Conservation (phyloP, 164 flowering plant species). For the Tetracentron sinense region DNA sequence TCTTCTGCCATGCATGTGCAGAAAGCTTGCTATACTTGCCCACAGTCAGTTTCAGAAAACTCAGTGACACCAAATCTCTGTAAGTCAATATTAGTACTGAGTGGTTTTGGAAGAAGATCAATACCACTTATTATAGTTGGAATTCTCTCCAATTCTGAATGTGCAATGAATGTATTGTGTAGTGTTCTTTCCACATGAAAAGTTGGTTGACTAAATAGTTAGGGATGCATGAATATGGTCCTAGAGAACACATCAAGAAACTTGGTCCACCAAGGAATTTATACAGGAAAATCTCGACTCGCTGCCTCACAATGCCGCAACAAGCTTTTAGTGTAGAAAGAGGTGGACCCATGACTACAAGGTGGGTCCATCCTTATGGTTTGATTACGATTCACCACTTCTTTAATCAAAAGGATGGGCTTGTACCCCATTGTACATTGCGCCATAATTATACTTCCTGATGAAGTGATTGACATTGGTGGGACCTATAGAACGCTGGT, state of each 20-base stretch:
- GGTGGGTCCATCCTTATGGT: neutral
- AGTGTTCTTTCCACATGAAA: neutral
- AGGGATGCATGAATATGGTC: neutral
- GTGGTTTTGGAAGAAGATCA: neutral
- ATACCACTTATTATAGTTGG: neutral
- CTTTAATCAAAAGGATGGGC: no score
- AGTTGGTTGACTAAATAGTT: neutral
- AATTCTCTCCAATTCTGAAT: neutral
- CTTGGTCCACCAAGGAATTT: neutral
- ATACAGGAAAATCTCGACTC: no score
- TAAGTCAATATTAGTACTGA: slow-evolving; percentile 17
- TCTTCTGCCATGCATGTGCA: slow-evolving; percentile 17
- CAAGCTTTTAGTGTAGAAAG: neutral
- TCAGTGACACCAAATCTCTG: slow-evolving; percentile 72
- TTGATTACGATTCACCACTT: no score
- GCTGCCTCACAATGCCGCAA: neutral
- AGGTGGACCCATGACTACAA: neutral
- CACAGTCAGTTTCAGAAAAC: slow-evolving; percentile 62
- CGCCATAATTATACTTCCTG: no score
- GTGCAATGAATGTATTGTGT: neutral
- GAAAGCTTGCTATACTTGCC: slow-evolving; percentile 71
- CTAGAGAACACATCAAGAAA: neutral
- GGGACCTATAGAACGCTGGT: no score
- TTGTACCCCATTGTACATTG: no score
- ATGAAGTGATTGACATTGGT: no score